Evolutionary conservation across 2,329 filamentous ascomycete genomes (phyloP).

Genomic region (Fusarium oxysporum): DNA sequence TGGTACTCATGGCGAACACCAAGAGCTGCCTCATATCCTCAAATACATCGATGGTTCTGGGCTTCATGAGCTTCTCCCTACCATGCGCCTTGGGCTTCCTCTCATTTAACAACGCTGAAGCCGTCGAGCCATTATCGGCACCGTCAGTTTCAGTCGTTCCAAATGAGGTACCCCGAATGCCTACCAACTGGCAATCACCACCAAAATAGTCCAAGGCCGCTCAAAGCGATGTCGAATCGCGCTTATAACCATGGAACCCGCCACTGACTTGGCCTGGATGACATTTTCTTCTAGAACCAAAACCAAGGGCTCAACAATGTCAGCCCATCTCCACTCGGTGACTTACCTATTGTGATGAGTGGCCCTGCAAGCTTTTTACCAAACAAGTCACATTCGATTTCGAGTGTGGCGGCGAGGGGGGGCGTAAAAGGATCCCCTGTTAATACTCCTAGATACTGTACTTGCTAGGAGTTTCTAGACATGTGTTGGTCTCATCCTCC

Average conservation of each 20-base stretch:
- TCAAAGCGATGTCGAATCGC: constrained; percentile 1
- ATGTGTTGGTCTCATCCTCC: not conserved
- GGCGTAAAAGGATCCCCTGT: not conserved
- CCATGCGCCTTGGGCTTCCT: not conserved
- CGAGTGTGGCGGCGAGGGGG: constrained; percentile 18
- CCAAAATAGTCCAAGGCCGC: constrained; percentile 6
- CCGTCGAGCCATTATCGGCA: not conserved
- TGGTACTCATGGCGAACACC: not conserved
- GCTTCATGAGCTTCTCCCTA: not conserved
- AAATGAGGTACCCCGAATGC: not conserved
- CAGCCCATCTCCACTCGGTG: constrained; percentile 6
- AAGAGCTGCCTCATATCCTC: not conserved
- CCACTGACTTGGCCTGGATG: constrained; percentile 11
- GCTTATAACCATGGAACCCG: not conserved
- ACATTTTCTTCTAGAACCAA: constrained; percentile 2
- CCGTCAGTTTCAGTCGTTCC: constrained; percentile 11
- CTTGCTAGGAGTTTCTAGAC: not conserved
- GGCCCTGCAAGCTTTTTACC: not conserved
- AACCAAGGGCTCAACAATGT: not conserved
- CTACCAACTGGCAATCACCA: constrained; percentile 1
- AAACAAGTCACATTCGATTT: not conserved
- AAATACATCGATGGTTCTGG: not conserved
- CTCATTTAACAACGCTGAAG: not conserved
- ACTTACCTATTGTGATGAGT: not conserved
- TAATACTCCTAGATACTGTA: not conserved